Conservation (phyloP, 768 basidiomycete genomes). For the Termitomyces sp. region DNA sequence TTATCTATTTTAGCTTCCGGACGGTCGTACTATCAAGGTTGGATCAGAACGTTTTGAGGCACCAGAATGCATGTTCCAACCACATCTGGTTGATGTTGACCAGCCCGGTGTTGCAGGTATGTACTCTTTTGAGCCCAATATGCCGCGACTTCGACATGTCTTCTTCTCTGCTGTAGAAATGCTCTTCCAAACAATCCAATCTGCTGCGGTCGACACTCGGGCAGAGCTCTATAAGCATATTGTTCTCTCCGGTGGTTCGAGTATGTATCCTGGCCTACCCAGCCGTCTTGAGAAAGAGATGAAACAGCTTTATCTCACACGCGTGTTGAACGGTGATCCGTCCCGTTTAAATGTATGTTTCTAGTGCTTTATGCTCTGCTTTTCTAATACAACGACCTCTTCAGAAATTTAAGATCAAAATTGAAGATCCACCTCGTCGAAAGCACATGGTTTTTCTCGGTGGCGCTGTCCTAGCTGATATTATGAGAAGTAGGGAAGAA, state of each 20-base stretch:
- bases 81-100: constrained; percentile 94
- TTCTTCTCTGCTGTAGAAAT: constrained; percentile 56
- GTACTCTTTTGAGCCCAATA: constrained; percentile 14
- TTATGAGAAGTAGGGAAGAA: constrained; percentile 92
- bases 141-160: neutral
- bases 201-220: constrained; percentile 86
- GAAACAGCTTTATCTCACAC: constrained; percentile 96
- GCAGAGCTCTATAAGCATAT: constrained; percentile 96
- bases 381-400: neutral
- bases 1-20: constrained; percentile 64
- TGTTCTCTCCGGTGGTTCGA: constrained; percentile 95
- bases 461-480: constrained; percentile 96
- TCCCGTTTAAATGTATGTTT: constrained; percentile 77
- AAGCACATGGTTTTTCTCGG: constrained; percentile 99
- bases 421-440: constrained; percentile 96
- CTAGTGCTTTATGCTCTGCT: neutral
- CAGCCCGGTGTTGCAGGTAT: constrained; percentile 93
- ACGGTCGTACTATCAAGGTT: constrained; percentile 95
- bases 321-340: constrained; percentile 83
- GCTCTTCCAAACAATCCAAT: constrained; percentile 94
- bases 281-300: constrained; percentile 98
- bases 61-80: constrained; percentile 99
- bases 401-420: constrained; percentile 99
- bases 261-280: constrained; percentile 98
- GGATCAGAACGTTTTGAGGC: constrained; percentile 98